These are phyloP conservation scores for Pleurotus djamor DNA, from an alignment of 768 basidiomycete genomes.

Conservation along the genomic window DNA sequence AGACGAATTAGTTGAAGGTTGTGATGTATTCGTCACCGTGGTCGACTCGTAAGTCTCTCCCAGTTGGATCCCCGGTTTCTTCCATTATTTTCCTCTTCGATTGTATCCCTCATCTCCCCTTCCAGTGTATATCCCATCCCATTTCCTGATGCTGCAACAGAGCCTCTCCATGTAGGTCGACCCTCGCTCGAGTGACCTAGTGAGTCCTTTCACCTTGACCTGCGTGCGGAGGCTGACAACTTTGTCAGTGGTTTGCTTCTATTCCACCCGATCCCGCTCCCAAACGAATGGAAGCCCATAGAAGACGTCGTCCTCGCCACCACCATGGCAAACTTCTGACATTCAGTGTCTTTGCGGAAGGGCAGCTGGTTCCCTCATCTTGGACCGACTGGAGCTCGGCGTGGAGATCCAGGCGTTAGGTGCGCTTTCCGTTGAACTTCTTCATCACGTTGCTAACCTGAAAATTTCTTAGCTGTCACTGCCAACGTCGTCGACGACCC, in stretches of 20 bases:
- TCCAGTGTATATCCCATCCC: constrained; percentile 63
- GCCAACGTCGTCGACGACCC: constrained; percentile 52
- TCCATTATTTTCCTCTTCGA: not conserved
- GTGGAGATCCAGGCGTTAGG: constrained; percentile 71
- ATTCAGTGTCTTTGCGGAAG: constrained; percentile 61
- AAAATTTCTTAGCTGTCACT: constrained; percentile 51
- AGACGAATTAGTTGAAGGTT: constrained; percentile 42
- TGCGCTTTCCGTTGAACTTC: constrained; percentile 25
- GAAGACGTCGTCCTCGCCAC: constrained; percentile 45
- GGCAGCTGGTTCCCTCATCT: constrained; percentile 63
- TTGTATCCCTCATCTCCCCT: not conserved
- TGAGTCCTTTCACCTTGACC: constrained; percentile 24
- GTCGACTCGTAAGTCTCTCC: constrained; percentile 70
- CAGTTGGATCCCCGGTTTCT: no score
- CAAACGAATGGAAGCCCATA: constrained; percentile 48
- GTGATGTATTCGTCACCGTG: constrained; percentile 48
- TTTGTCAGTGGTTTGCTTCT: constrained; percentile 73
- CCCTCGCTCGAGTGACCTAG: constrained; percentile 77
- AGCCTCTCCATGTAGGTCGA: no score
- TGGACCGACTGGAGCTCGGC: constrained; percentile 60
- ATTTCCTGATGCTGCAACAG: no score
- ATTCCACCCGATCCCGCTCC: constrained; percentile 51
- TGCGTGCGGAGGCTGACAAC: not conserved
- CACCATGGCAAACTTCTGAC: constrained; percentile 39
- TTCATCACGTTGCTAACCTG: not conserved